phyloP scores from a whole-genome alignment of 225 moss, liverwort and hornwort species.

The Physcomitrium patens region DNA sequence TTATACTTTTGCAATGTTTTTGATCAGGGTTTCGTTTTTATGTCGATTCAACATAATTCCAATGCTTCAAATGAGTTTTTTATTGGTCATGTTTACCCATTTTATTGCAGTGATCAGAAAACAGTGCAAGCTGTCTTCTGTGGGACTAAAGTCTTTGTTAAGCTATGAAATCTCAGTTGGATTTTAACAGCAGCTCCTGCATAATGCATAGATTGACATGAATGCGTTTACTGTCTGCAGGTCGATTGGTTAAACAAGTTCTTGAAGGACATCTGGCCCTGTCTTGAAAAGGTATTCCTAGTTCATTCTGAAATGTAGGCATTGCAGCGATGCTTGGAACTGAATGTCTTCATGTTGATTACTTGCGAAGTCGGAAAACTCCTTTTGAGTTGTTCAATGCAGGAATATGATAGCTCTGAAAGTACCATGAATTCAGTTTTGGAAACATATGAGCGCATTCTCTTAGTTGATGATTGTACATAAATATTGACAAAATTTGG shows the following conservation, averaged over 20 bases:
- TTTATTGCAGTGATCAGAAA: background rate
- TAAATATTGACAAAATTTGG: background rate
- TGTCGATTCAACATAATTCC: background rate
- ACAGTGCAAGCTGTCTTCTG: background rate
- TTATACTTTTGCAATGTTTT: background rate
- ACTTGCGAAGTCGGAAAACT: too few species aligned
- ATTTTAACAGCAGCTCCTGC: background rate
- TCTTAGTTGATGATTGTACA: background rate
- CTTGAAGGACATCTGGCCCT: slow-evolving; percentile 70
- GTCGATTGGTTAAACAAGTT: slow-evolving; percentile 81
- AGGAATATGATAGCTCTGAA: background rate
- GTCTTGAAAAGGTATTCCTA: slow-evolving; percentile 62
- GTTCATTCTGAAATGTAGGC: background rate
- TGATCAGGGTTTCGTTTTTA: background rate
- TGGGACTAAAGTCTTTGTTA: background rate
- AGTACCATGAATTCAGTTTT: background rate
- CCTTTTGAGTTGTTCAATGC: too few species aligned
- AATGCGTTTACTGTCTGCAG: slow-evolving; percentile 28
- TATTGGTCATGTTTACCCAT: background rate
- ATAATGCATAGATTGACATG: background rate
- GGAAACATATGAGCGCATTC: background rate
- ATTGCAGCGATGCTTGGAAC: background rate
- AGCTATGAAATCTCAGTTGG: too few species aligned
- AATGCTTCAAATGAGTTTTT: background rate
- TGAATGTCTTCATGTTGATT: background rate